These are phyloP conservation scores for Lagenidium sp. DNA, from an alignment of 352 stramenopile genomes.

Conservation along the genomic window DNA sequence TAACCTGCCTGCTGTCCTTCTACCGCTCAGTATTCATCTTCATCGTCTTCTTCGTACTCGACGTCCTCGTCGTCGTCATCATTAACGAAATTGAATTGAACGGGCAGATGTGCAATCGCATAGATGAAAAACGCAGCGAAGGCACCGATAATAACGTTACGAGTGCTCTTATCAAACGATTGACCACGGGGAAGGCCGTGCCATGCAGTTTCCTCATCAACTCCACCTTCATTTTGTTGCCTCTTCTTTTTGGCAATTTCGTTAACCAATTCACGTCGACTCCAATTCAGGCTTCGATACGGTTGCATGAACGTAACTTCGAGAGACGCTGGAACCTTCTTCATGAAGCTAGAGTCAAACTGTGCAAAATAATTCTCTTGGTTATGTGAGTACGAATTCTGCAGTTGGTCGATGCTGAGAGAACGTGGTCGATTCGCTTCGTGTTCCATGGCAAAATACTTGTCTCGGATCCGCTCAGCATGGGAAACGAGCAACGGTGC, in stretches of 20 bases:
- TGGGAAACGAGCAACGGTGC: slow-evolving; percentile 64
- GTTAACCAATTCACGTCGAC: slow-evolving; percentile 49
- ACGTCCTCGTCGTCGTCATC: slow-evolving; percentile 29
- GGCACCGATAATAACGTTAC: slow-evolving; percentile 75
- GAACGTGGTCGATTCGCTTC: slow-evolving; percentile 28
- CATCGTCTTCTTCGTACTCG: slow-evolving; percentile 18
- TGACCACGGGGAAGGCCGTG: slow-evolving; percentile 1
- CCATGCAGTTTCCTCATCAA: slow-evolving; percentile 5
- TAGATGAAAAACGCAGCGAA: slow-evolving; percentile 67
- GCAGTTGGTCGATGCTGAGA: slow-evolving; percentile 16
- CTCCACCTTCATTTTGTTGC: slow-evolving; percentile 9
- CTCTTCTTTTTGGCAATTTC: slow-evolving; percentile 45
- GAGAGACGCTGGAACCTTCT: slow-evolving; percentile 41
- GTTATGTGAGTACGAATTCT: slow-evolving; percentile 46
- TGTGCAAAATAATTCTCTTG: slow-evolving; percentile 58
- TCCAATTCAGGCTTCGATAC: slow-evolving; percentile 81
- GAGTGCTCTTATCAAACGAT: slow-evolving; percentile 61
- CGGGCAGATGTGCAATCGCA: slow-evolving; percentile 46
- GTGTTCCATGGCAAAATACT: slow-evolving; percentile 43
- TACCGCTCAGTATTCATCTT: slow-evolving; percentile 3
- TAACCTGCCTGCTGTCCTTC: not conserved
- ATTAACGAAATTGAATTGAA: slow-evolving; percentile 40
- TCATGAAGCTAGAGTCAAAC: slow-evolving; percentile 51
- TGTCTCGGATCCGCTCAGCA: slow-evolving; percentile 59
- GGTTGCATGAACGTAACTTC: slow-evolving; percentile 67